These are phyloP conservation scores for Monosporascus sp. DNA, from an alignment of 2,329 filamentous ascomycete genomes.

Conservation along the genomic window DNA sequence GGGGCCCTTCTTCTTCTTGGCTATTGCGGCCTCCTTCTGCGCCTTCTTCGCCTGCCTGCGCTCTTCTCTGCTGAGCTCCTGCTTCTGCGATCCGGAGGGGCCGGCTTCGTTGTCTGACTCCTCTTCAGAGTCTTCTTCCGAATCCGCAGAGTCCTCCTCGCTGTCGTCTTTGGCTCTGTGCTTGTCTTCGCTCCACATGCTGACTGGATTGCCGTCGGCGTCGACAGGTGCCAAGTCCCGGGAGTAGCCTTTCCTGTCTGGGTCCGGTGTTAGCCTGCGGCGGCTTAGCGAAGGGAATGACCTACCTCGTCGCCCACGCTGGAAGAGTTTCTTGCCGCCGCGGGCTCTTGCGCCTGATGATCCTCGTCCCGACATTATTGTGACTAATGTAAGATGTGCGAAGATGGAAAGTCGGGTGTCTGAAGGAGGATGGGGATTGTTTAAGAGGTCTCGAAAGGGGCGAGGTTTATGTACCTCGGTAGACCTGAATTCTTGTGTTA, in stretches of 20 bases:
- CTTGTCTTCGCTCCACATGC: conserved; percentile 73
- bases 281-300: conserved; percentile 3
- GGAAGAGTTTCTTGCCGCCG: conserved; percentile 90
- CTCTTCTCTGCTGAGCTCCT: conserved; percentile 73
- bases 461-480: no score
- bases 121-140: conserved; percentile 38
- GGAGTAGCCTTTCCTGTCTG: conserved; percentile 94
- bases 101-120: conserved; percentile 30
- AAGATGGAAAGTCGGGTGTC: background rate
- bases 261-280: background rate
- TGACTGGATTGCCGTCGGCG: conserved; percentile 79
- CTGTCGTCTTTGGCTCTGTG: conserved; percentile 43
- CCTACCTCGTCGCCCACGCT: conserved; percentile 85
- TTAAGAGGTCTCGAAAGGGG: background rate
- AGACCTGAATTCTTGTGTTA: no score
- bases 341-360: conserved; percentile 50
- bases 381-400: background rate
- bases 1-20: conserved; percentile 62
- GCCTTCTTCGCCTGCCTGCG: conserved; percentile 84
- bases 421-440: conserved; percentile 5
- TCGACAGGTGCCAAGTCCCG: conserved; percentile 84
- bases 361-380: conserved; percentile 38
- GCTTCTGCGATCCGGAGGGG: conserved; percentile 35
- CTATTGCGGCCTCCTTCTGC: conserved; percentile 83
- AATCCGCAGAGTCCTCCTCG: conserved; percentile 39